These are phyloP conservation scores for Russula compacta DNA, from an alignment of 768 basidiomycete species.

Conservation along the genomic window DNA sequence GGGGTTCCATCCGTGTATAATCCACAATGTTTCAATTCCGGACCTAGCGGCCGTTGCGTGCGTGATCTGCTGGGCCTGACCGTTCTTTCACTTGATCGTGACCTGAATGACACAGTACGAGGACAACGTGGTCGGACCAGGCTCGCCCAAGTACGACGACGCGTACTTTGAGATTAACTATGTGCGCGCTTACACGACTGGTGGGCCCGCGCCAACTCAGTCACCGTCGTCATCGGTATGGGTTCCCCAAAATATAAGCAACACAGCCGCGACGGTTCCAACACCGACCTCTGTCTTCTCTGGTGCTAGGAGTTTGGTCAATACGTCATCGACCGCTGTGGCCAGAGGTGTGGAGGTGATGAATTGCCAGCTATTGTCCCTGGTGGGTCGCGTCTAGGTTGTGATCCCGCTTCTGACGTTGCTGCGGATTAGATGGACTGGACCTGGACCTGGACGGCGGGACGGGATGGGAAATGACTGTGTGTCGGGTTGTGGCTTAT, in stretches of 20 bases:
- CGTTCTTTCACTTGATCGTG: neutral
- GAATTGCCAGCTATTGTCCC: neutral
- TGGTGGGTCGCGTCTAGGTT: neutral
- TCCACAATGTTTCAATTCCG: conserved; percentile 33
- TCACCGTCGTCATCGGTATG: conserved; percentile 14
- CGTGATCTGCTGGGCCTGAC: conserved; percentile 18
- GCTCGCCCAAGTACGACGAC: conserved; percentile 44
- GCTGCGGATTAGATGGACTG: neutral
- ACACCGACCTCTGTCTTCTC: conserved; percentile 3
- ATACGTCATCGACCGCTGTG: neutral
- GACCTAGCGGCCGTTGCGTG: conserved; percentile 36
- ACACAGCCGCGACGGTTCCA: neutral
- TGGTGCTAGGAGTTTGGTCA: neutral
- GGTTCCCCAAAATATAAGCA: conserved; percentile 1
- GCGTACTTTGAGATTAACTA: conserved; percentile 64
- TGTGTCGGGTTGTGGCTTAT: too few relatives aligned
- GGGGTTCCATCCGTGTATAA: conserved; percentile 38
- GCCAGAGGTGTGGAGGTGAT: neutral
- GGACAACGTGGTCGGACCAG: conserved; percentile 46
- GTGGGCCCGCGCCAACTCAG: conserved; percentile 18
- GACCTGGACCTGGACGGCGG: too few relatives aligned
- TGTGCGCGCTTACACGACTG: conserved; percentile 48
- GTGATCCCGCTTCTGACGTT: neutral
- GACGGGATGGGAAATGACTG: too few relatives aligned
- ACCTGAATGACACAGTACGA: conserved; percentile 31